Conservation (phyloP, 495 filamentous ascomycete genomes). For the Aspergillus carlsbadensis region DNA sequence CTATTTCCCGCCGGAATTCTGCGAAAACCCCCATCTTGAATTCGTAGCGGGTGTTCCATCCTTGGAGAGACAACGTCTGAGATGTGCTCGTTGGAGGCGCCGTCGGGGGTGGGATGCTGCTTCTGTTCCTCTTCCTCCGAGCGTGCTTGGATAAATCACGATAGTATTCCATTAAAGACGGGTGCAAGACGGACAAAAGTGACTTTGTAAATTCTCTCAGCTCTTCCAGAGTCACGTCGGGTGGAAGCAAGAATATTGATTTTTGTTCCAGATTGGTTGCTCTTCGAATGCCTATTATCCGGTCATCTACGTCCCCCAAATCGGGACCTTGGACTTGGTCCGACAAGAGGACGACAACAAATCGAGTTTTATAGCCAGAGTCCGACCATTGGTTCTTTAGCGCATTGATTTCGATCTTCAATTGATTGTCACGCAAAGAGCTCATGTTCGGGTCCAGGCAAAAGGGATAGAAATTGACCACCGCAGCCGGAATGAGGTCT, state of each 20-base stretch:
- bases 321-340: slow-evolving; percentile 61
- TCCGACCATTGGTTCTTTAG: slow-evolving; percentile 62
- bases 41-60: slow-evolving; percentile 90
- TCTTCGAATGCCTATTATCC: slow-evolving; percentile 70
- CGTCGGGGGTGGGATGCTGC: slow-evolving; percentile 74
- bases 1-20: slow-evolving; percentile 88
- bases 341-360: slow-evolving; percentile 74
- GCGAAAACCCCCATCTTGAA: slow-evolving; percentile 89
- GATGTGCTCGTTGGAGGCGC: slow-evolving; percentile 80
- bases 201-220: slow-evolving; percentile 63
- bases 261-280: slow-evolving; percentile 78
- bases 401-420: slow-evolving; percentile 83
- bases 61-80: slow-evolving; percentile 75
- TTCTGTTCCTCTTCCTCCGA: slow-evolving; percentile 76
- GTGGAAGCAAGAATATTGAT: slow-evolving; percentile 72
- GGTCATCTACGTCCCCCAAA: slow-evolving; percentile 66
- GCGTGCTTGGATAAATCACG: slow-evolving; percentile 85
- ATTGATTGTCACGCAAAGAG: slow-evolving; percentile 75
- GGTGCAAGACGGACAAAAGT: slow-evolving; percentile 58
- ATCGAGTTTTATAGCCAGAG: slow-evolving; percentile 69
- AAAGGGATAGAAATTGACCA: slow-evolving; percentile 71
- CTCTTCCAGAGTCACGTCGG: slow-evolving; percentile 59
- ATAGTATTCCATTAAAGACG: slow-evolving; percentile 76
- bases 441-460: slow-evolving; percentile 67
- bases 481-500: slow-evolving; percentile 72